Evolutionary conservation across 768 basidiomycete genomes (phyloP).

Genomic region (Mycena filopes): DNA sequence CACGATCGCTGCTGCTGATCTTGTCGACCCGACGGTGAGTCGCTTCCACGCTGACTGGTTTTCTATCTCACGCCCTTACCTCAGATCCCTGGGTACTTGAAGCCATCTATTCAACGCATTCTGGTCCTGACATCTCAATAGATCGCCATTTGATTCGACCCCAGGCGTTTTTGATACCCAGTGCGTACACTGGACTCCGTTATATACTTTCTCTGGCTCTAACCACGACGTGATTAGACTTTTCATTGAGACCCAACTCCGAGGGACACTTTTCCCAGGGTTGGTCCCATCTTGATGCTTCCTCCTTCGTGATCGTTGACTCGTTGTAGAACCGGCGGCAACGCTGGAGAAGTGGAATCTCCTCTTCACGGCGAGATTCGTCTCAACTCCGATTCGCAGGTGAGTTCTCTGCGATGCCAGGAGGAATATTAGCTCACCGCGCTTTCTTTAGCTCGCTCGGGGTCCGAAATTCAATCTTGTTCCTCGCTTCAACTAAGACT

Average conservation of each 20-base stretch:
- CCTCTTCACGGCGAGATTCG: constrained; percentile 28
- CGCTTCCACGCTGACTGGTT: too few species aligned
- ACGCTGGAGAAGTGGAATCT: constrained; percentile 28
- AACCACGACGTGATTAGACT: constrained; percentile 12
- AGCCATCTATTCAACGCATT: too few species aligned
- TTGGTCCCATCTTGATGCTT: constrained; percentile 21
- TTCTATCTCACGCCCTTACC: too few species aligned
- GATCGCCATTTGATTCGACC: constrained; percentile 37
- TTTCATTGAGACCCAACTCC: constrained; percentile 35
- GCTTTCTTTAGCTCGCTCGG: constrained; percentile 31
- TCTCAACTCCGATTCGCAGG: constrained; percentile 27
- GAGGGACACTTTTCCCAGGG: constrained; percentile 36
- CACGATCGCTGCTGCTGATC: constrained; percentile 14
- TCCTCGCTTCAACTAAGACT: constrained; percentile 41
- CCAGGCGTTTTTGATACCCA: constrained; percentile 37
- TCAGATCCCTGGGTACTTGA: too few species aligned
- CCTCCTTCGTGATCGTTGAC: constrained; percentile 34
- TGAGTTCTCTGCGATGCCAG: not conserved
- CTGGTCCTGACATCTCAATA: too few species aligned
- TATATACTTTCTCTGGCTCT: not conserved
- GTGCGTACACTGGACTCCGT: not conserved
- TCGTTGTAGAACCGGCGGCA: constrained; percentile 33
- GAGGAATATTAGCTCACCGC: not conserved
- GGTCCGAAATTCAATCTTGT: constrained; percentile 19
- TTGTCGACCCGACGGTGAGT: constrained; percentile 14